Base-by-base conservation (phyloP, 805 yeast species). In the Metschnikowia continentalis region DNA sequence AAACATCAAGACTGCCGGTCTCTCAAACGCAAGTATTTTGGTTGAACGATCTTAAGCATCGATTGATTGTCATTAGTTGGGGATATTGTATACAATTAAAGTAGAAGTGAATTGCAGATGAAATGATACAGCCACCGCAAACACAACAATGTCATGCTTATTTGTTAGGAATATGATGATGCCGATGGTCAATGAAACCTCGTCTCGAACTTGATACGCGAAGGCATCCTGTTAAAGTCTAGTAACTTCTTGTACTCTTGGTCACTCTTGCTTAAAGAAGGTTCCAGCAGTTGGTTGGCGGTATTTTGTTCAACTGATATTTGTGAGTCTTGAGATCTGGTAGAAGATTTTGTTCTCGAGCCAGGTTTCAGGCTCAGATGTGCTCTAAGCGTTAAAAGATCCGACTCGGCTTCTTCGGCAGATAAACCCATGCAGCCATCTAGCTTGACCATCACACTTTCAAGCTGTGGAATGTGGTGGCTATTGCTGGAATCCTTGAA, bases 1-100 rank as follows among this genome's bases (percentile, higher is more conserved):
- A 53, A 79, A 89, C 1, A 78, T 94, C 6, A 82, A 75, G 36
- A 88, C 81, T 6, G 89, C 94, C 1, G 91, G 90, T 1, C 76
- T 94, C 55, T 81, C 83, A 61, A 94, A 90, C 66, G 90, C 97
- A 37, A 84, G 92, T 43, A 69, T 91, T 6, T 68, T 89, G 44
- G 73, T 90, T 33, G 97, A 91, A 55, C 57, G 51, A 42, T 45
- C 39, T 32, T 44, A 14, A 26, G 39, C 35, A 22, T 39, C 42
- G 30, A 6, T 23, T 23, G 14, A 39, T 22, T 39, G 32, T 23
- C 14, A 39, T 39, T 22, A 23, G 42, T 5, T 37, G 40, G 8
- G 45, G 45, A 19, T 17, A 30, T 32, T 8, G 32, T 42, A 20
- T 42, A 32, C 22, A n/a, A 14, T 35, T 20, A 10, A 33, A 35